Base-by-base conservation (phyloP, 768 basidiomycete species). In the Collybia nuda region DNA sequence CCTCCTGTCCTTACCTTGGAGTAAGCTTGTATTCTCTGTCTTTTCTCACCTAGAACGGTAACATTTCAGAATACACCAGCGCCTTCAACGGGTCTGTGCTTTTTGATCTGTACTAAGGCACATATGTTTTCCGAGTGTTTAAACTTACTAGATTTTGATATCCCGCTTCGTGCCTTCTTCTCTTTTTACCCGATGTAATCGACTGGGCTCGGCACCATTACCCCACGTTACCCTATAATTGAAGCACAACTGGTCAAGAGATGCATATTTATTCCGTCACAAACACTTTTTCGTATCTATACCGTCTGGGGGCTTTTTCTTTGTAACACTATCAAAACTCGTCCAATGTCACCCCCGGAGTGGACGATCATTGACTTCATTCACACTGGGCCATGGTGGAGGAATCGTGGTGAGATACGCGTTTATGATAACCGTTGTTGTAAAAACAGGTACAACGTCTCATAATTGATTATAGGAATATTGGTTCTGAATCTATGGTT, bases 361-460 rank as follows among this genome's bases (percentile, higher is more conserved):
- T 78, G 75, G 76, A 77, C 84, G 12, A 67, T 85, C 28, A 74
- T 77, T 42, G 79, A 83, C 61, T 81, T 82, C 60, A 78, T 86
- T 46, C 76, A 85, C 61, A 65, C 66, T 53, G 82, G 81, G 12
- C 68, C 71, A 11, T 85, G 84, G 83, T 84, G 82, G 83, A 72
- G 57, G 48, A 83, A 85, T 66, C 72, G 72, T 52, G 82, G 84
- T 83, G 57, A 38, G 72, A 56, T 14, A 18, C 35, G 19, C 15
- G 6, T 12, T 41, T 42, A 39, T 11, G 35, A 19, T 21, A 6
- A 9, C 23, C 28, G 18, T 23, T 29, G 9, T 26, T 7, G 24
- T 7, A 26, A 7, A 7, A 35, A 7, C n/a, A 42, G 11, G 22
- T 32, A 19, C 3, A 9, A 28, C 42, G 44, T 36, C 41, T 5